These are phyloP conservation scores for Oehlia diaphana DNA, from an alignment of 192 early-diverging fungal species.

Conservation along the genomic window DNA sequence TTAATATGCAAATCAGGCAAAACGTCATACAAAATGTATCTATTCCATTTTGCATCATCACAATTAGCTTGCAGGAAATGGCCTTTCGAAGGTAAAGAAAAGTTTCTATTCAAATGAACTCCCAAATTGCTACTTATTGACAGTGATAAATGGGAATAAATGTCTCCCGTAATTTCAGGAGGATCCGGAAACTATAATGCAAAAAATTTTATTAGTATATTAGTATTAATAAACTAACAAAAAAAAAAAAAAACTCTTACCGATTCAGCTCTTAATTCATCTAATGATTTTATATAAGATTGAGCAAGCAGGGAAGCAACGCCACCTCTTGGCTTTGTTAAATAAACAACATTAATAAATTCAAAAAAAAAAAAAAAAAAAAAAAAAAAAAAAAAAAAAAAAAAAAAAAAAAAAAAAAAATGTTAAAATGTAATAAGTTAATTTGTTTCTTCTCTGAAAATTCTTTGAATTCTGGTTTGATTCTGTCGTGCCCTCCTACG, in stretches of 20 bases:
- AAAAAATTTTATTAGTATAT: background rate
- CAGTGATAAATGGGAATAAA: conserved; percentile 39
- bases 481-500: background rate
- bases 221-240: background rate
- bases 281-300: background rate
- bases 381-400: no score
- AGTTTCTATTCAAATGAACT: conserved; percentile 39
- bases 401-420: no score
- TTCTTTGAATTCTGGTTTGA: background rate
- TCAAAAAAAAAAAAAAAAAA: no score
- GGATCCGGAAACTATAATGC: background rate
- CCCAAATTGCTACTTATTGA: conserved; percentile 29
- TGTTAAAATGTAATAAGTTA: background rate
- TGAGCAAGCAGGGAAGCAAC: background rate
- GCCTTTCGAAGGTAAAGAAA: no score
- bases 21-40: background rate
- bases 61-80: no score
- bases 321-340: conserved; percentile 3
- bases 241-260: background rate
- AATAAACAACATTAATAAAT: background rate
- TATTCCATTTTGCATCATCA: background rate
- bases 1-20: background rate
- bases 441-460: background rate
- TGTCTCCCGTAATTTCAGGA: conserved; percentile 7
- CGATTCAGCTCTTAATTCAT: background rate